Evolutionary conservation across 495 filamentous ascomycete species (phyloP), one percentile per base, ranked within the genome.

Genomic region (Terfezia claveryi): DNA sequence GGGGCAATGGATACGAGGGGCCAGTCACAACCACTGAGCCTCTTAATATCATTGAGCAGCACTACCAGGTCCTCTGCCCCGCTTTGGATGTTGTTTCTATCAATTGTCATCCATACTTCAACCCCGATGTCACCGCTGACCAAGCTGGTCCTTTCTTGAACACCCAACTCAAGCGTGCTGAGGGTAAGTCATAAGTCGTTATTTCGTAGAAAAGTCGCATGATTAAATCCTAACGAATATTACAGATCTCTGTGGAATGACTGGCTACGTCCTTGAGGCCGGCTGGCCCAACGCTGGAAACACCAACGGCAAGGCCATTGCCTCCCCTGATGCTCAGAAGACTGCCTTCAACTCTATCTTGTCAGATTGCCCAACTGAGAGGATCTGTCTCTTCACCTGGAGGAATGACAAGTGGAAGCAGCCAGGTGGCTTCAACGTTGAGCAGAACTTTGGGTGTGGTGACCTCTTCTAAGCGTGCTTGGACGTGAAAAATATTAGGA

Each of bases 81-180:
- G 75, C 69, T 58, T 73, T 94, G 54, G 89, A 96, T 68, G 70
- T 88, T 55, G 71, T 83, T 37, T 83, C 82, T 68, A 74, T 74
- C 67, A 94, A 93, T 75, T 77, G 89, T 65, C 89, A 96, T 69
- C 80, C 87, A 67, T 96, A 82, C 80, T 96, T 94, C 81, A 87
- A 92, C 76, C 58, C 77, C 51, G 65, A 71, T 49, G 75, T 79
- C 49, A 59, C 64, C 54, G 74, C 87, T 51, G 60, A 61, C 2
- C 54, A 75, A 50, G 89, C 88, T 50, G 89, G 89, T 67, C 61
- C 66, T 38, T 94, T 94, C 68, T 80, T 51, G n/a, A 51, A 51
- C 12, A 55, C 66, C 57, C 78, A 92, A 73, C 74, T 89, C 54
- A 67, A 72, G 11, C 66, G 80, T 59, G 76, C 91, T 51, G 73